Evolutionary conservation across 805 yeast species (phyloP), one percentile per base, ranked within the genome.

Genomic region (Candida berthetii): DNA sequence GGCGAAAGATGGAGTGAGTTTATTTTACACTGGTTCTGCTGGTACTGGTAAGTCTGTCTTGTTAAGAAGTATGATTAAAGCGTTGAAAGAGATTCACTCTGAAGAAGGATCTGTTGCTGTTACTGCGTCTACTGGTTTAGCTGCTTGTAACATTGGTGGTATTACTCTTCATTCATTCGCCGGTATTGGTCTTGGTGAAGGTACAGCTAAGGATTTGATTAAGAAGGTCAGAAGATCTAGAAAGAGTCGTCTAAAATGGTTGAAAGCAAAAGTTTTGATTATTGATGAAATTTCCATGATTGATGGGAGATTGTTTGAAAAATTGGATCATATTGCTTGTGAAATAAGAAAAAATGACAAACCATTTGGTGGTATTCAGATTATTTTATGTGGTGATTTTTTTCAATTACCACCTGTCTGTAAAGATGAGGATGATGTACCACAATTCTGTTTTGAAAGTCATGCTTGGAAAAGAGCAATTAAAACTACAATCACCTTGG

Each of bases 41-140:
- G 99, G 99, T 54, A 93, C 99, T 0, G 99, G 99, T 57, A 93
- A 93, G 58, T 91, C 99, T 1, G 83, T 93, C 4, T 66, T 93
- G n/a, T 65, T 93, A 39, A 72, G 74, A 46, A 69, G 78, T 10
- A 67, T 85, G 31, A 84, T 85, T 41, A 74, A 75, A 50, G 61
- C 69, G 0, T 57, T 85, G 41, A 69, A 1, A 70, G 68, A 44
- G 70, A 77, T 55, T 69, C 72, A 0, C 0, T 77, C 74, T 2
- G 25, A 22, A 22, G 25, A n/a, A n/a, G n/a, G n/a, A n/a, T 56
- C 65, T 13, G 86, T 85, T 4, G 89, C 84, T 0, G 83, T 85
- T 1, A 84, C 93, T 0, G 95, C 95, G 0, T 84, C 93, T 0
- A 85, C 95, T 1, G 95, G 95, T 0, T 61, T 85, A 20, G 95